Evolutionary conservation across 768 basidiomycete genomes (phyloP), one percentile per base, ranked within the genome.

Genomic region (Agaricus sinodeliciosus): DNA sequence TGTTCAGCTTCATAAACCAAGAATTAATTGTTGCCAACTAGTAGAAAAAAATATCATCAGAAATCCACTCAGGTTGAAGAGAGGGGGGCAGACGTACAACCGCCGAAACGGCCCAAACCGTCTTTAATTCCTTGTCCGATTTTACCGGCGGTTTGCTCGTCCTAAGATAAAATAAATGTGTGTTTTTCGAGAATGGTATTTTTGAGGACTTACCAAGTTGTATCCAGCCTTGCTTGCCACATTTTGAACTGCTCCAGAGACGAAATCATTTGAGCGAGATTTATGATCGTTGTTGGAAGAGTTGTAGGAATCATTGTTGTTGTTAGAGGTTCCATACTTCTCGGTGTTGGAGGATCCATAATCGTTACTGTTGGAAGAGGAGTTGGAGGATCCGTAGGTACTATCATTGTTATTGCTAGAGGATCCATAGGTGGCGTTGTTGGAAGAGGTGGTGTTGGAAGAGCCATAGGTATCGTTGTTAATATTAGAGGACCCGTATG

Each of bases 81-180:
- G 11, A 34, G 19, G 11, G 37, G 26, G 49, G 28, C 36, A 4
- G 3, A 57, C 63, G 58, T 56, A 64, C 65, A 64, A 27, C 63
- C 63, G 26, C 63, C 65, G 41, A 72, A 73, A 60, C 71, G 70
- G 51, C 64, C 63, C 15, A 74, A 51, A 4, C 65, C 67, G 15
- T 71, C 67, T 54, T 61, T 56, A 36, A 79, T 9, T 15, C 66
- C 72, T 3, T 65, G 57, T 9, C 70, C 69, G 41, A 77, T 68
- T 60, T 67, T 69, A 18, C 65, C 27, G 9, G 70, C 70, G 6
- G 74, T 77, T 4, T 47, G 1, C 8, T 70, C 61, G 49, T 71
- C 67, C 74, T 75, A 54, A 35, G 15, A 41, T n/a, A 12, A 4
- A 27, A 18, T 49, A n/a, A 27, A 37, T 25, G 31, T 18, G 22